Conservation (phyloP, 2,329 filamentous ascomycete species). For the Sphaerulina populicola region DNA sequence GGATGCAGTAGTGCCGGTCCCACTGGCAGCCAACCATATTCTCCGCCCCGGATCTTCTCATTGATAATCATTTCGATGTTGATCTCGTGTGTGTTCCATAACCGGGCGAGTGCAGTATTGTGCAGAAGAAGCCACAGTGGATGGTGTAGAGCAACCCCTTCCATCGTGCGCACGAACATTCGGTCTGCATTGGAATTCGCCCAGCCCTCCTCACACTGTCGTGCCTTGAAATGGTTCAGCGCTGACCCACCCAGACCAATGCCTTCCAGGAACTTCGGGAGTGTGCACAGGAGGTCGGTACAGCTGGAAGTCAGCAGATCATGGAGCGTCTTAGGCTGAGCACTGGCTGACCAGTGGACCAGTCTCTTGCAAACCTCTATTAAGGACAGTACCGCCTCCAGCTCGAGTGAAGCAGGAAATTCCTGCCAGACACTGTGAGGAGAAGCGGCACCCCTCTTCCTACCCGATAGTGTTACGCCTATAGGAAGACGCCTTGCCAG, state of each 20-base stretch:
- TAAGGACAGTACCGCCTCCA: background rate
- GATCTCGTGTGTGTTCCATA: background rate
- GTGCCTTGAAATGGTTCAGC: background rate
- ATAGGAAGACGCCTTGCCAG: background rate
- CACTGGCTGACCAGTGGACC: background rate
- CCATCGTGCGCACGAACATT: background rate
- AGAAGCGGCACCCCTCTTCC: background rate
- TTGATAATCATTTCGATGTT: background rate
- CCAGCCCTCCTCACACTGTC: background rate
- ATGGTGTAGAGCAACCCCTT: background rate
- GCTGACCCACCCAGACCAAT: background rate
- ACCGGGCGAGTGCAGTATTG: background rate
- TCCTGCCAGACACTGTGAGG: background rate
- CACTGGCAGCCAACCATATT: background rate
- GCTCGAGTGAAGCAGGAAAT: background rate
- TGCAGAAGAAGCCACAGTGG: background rate
- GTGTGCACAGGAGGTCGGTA: background rate
- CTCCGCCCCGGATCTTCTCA: background rate
- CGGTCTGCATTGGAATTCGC: background rate
- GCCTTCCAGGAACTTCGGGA: background rate
- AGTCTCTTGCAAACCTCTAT: background rate
- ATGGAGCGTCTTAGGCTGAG: background rate
- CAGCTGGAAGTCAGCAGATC: background rate
- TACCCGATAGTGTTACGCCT: background rate
- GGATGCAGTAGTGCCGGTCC: background rate